Evolutionary conservation across 2,329 filamentous ascomycete species (phyloP), one percentile per base, ranked within the genome.

Genomic region (Colletotrichum destructivum): DNA sequence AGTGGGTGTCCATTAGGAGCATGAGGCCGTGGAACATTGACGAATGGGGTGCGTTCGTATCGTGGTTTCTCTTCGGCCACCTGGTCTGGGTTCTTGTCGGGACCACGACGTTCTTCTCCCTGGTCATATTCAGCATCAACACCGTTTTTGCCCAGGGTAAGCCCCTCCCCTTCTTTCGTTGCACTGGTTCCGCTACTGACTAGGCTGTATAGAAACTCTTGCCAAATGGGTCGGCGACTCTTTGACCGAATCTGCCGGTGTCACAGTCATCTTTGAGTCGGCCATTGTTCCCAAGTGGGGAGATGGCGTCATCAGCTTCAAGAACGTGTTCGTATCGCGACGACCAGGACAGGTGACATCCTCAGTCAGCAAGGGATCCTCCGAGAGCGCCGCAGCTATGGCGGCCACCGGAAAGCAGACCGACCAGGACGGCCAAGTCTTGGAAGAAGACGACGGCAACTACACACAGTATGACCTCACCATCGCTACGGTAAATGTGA

Each of bases 401-500:
- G 95, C 94, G 0, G 95, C 95, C 0, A 93, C 94, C 0, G 91
- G 90, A 52, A 88, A 90, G 69, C 86, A 88, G 47, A 82, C 81
- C 7, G 86, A 87, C 18, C 84, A 84, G 16, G 85, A 87, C 40
- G 81, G 84, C 1, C 79, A 82, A 47, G 66, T 67, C 1, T 82
- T 83, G 23, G 87, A 89, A 73, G 89, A 91, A 69, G 95, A 98
- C 78, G 96, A 98, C 79, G 94, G 94, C 21, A 99, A 99, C 79
- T 99, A 98, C 81, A 98, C 95, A 0, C 96, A 99, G 76, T 99
- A 98, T 76, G 96, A 99, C 78, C 86, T 99, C 18, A 98, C 95
- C 0, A 94, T 99, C 71, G 94, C 96, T 74, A 97, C 94, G 0
- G 94, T 99, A 73, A 98, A 99, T 78, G 96, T 99, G 52, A 98